A percentile compares a stretch with the other conserved stretches of the same genome.
Evolutionary conservation across 2,329 filamentous ascomycete genomes (phyloP).

Genomic region (Epichloe amarillans): DNA sequence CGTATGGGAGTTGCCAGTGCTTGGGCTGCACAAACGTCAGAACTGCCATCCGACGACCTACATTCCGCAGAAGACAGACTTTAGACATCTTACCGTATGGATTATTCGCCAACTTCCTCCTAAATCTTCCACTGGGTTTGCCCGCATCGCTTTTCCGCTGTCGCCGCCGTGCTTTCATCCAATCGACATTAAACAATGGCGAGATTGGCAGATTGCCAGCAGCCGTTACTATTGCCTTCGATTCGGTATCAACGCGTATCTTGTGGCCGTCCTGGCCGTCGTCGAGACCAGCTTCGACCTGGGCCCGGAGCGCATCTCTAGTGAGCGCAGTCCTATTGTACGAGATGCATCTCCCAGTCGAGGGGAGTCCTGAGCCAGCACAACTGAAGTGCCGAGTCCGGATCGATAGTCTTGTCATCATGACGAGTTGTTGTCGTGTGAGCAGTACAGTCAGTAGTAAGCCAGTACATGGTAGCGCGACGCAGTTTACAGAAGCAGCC

Average conservation of each 20-base stretch:
- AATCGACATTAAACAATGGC: slow-evolving; percentile 38
- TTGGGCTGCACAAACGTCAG: slow-evolving; percentile 33
- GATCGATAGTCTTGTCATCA: background rate
- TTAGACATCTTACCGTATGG: slow-evolving; percentile 41
- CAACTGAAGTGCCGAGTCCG: slow-evolving; percentile 11
- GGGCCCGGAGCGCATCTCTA: slow-evolving; percentile 16
- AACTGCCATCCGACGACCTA: background rate
- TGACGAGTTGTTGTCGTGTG: background rate
- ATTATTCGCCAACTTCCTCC: slow-evolving; percentile 45
- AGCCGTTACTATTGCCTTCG: slow-evolving; percentile 31
- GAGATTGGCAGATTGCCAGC: slow-evolving; percentile 37
- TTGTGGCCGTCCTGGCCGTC: slow-evolving; percentile 15
- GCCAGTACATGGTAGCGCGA: background rate
- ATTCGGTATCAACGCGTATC: slow-evolving; percentile 23
- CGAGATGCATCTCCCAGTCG: slow-evolving; percentile 18
- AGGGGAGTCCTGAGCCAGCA: background rate
- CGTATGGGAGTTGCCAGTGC: slow-evolving; percentile 49
- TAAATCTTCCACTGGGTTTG: slow-evolving; percentile 31
- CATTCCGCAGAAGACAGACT: no score
- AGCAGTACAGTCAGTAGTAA: no score
- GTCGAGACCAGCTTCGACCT: slow-evolving; percentile 20
- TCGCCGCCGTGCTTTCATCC: slow-evolving; percentile 29
- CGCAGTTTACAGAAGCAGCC: background rate
- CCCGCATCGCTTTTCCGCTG: slow-evolving; percentile 25
- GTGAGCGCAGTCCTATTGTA: slow-evolving; percentile 19